Percentiles rank a stretch among this genome's conserved stretches.
Conservation (phyloP, 768 basidiomycete species). For the Clitopilus passeckerianus region DNA sequence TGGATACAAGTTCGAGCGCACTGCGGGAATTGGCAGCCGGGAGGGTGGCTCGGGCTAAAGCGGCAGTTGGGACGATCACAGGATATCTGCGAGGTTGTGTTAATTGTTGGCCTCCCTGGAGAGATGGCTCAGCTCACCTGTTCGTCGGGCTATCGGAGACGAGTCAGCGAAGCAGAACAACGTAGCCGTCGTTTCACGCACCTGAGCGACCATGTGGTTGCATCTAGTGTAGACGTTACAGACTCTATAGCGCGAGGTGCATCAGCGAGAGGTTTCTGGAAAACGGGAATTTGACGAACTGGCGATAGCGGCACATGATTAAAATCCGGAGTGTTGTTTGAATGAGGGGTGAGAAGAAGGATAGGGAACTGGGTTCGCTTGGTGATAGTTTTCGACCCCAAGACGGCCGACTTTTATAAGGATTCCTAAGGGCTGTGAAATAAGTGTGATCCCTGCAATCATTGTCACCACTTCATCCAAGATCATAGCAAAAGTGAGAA, state of each 20-base stretch:
- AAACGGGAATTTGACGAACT: conserved; percentile 29
- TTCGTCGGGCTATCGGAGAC: conserved; percentile 19
- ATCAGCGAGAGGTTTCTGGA: neutral
- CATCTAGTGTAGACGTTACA: conserved; percentile 44
- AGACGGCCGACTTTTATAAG: conserved; percentile 10
- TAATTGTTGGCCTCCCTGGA: neutral
- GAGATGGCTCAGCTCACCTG: conserved; percentile 19
- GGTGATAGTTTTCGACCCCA: neutral
- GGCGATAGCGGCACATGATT: conserved; percentile 51
- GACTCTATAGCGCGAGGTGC: conserved; percentile 24
- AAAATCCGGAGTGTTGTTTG: neutral
- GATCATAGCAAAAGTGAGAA: neutral
- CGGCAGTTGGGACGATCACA: conserved; percentile 44
- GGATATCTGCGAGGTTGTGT: conserved; percentile 27
- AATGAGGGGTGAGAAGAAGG: conserved; percentile 4
- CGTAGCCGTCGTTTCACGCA: conserved; percentile 17
- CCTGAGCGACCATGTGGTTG: conserved; percentile 39
- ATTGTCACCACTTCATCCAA: neutral
- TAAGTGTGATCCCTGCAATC: neutral
- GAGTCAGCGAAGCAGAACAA: neutral
- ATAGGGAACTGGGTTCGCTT: conserved; percentile 6
- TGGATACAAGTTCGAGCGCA: conserved; percentile 28
- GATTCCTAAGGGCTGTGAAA: neutral
- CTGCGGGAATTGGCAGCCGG: conserved; percentile 27
- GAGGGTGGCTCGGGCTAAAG: conserved; percentile 47